These are phyloP conservation scores for Magnaporthales sp. DNA, from an alignment of 2,329 filamentous ascomycete species.

Conservation along the genomic window DNA sequence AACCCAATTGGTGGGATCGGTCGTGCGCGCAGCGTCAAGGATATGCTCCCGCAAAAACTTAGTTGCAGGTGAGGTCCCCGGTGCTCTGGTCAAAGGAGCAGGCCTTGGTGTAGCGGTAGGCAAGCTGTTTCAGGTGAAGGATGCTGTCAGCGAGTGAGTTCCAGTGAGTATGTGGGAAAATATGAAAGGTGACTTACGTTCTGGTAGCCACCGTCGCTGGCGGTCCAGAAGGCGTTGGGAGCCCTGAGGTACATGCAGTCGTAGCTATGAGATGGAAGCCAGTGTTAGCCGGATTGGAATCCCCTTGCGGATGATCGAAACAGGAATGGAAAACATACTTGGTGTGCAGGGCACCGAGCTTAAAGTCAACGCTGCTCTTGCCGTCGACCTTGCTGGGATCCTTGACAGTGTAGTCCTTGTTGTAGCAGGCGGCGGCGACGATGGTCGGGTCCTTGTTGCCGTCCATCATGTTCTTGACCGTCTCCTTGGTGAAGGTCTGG, in stretches of 20 bases:
- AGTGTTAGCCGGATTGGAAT: no score
- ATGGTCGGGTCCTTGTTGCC: neutral
- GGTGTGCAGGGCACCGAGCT: neutral
- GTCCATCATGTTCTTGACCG: neutral
- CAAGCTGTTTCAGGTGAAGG: neutral
- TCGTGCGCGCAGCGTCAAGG: no score
- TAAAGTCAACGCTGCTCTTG: constrained; percentile 1
- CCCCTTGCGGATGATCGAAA: no score
- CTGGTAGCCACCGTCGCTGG: neutral
- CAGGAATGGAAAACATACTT: no score
- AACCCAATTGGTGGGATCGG: no score
- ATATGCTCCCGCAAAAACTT: no score
- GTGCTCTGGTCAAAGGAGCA: neutral
- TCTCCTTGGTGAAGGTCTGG: neutral
- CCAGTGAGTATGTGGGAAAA: neutral
- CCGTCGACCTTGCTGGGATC: neutral
- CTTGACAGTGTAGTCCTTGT: neutral
- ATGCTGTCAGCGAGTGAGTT: neutral
- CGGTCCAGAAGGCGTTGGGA: neutral
- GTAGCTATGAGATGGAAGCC: no score
- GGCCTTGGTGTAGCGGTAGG: neutral
- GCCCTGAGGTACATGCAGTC: constrained; percentile 1
- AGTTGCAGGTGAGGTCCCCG: neutral
- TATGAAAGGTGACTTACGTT: neutral
- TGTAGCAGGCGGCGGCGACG: neutral